phyloP scores from a whole-genome alignment of 2,329 filamentous ascomycete genomes.

The Epichloe glyceriae region DNA sequence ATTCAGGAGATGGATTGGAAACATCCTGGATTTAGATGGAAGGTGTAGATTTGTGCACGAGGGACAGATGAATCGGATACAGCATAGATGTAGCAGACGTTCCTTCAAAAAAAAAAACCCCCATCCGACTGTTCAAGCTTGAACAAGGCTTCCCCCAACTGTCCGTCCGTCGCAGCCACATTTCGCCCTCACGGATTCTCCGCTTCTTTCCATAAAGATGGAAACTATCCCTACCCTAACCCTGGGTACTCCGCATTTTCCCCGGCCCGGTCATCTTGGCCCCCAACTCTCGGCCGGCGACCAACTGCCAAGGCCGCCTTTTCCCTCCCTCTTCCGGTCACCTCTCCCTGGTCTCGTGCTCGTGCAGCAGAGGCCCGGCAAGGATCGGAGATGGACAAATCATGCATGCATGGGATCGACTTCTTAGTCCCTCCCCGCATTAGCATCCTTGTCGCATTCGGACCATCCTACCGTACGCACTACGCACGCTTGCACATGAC shows the following conservation, averaged over 20 bases:
- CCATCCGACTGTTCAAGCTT: too few relatives aligned
- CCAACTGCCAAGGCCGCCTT: background rate
- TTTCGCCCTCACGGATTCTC: too few relatives aligned
- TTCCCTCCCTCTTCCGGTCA: background rate
- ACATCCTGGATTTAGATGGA: constrained; percentile 55
- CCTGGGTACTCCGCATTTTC: background rate
- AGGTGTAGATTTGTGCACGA: background rate
- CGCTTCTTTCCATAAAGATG: background rate
- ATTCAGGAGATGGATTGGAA: constrained; percentile 53
- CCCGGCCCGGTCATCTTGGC: background rate
- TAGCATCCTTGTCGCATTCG: background rate
- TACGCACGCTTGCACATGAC: too few relatives aligned
- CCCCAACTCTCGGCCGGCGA: background rate
- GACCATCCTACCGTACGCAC: background rate
- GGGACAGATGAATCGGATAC: background rate
- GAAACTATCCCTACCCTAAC: background rate
- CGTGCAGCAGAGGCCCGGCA: background rate
- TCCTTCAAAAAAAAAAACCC: too few relatives aligned
- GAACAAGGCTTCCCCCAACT: too few relatives aligned
- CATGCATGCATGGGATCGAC: background rate
- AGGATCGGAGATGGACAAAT: background rate
- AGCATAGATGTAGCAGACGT: too few relatives aligned
- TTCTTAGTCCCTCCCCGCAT: background rate
- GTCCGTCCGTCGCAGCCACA: too few relatives aligned
- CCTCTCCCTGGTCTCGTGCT: too few relatives aligned